These are phyloP conservation scores for Parachaetomium inaequale DNA, from an alignment of 495 filamentous ascomycete genomes.

Conservation along the genomic window DNA sequence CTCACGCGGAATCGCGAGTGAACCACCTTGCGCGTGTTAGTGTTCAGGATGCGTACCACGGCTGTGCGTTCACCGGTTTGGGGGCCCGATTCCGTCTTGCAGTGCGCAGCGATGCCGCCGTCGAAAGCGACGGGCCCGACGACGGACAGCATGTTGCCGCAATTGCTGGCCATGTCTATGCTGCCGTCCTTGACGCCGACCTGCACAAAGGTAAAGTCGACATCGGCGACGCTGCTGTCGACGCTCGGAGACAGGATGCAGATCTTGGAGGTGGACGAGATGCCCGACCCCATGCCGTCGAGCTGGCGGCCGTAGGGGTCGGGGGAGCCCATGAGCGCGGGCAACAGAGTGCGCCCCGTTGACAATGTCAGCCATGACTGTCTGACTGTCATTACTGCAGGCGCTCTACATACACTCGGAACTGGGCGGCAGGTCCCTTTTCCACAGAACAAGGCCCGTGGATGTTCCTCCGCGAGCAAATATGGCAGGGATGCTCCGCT, in stretches of 20 bases:
- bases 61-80: slow-evolving; percentile 32
- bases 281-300: slow-evolving; percentile 67
- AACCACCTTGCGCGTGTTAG: slow-evolving; percentile 48
- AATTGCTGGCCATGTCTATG: slow-evolving; percentile 67
- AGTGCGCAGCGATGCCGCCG: slow-evolving; percentile 39
- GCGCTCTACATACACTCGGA: slow-evolving; percentile 38
- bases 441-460: slow-evolving; percentile 60
- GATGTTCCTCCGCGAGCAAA: slow-evolving; percentile 75
- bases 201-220: slow-evolving; percentile 71
- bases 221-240: slow-evolving; percentile 51
- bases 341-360: slow-evolving; percentile 51
- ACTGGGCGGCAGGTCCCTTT: slow-evolving; percentile 48
- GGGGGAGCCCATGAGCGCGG: slow-evolving; percentile 60
- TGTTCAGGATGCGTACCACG: slow-evolving; percentile 44
- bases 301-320: slow-evolving; percentile 68
- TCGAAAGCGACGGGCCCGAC: slow-evolving; percentile 66
- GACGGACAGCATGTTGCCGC: slow-evolving; percentile 67
- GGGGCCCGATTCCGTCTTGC: slow-evolving; percentile 22
- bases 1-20: slow-evolving; percentile 47
- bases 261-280: slow-evolving; percentile 66
- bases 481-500: slow-evolving; percentile 50
- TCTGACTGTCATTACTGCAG: background rate
- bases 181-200: slow-evolving; percentile 56
- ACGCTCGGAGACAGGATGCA: slow-evolving; percentile 55
- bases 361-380: background rate